Conservation (phyloP, 1,284 basidiomycete genomes). For the Irpex rosettiformis region DNA sequence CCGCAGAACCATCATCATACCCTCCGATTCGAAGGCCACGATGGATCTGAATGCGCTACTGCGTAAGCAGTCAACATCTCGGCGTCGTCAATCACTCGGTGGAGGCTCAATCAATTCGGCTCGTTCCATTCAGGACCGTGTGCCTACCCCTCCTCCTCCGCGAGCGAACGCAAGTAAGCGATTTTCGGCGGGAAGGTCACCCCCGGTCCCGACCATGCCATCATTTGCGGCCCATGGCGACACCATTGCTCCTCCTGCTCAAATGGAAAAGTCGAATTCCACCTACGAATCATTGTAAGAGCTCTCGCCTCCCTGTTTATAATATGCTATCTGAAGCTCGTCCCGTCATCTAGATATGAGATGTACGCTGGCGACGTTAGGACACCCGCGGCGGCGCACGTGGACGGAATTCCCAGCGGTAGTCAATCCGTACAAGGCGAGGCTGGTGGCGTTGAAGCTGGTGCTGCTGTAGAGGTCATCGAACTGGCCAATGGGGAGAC, state of each 20-base stretch:
- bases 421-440: slow-evolving; percentile 19
- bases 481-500: slow-evolving; percentile 81
- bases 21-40: slow-evolving; percentile 55
- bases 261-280: slow-evolving; percentile 59
- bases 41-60: slow-evolving; percentile 50
- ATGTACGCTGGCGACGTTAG: slow-evolving; percentile 67
- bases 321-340: slow-evolving; percentile 10
- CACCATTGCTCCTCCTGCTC: slow-evolving; percentile 36
- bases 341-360: slow-evolving; percentile 55
- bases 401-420: slow-evolving; percentile 20
- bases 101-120: slow-evolving; percentile 48
- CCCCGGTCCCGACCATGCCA: slow-evolving; percentile 69
- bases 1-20: slow-evolving; percentile 73
- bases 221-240: slow-evolving; percentile 47
- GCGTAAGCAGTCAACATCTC: slow-evolving; percentile 48
- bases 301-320: slow-evolving; percentile 2
- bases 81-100: slow-evolving; percentile 55
- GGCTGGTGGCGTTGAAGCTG: slow-evolving; percentile 41
- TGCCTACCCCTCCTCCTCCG: slow-evolving; percentile 79
- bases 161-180: slow-evolving; percentile 49
- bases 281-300: slow-evolving; percentile 75
- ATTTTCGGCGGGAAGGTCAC: slow-evolving; percentile 61
- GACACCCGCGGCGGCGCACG: slow-evolving; percentile 23
- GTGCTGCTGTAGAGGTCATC: slow-evolving; percentile 70
- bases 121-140: slow-evolving; percentile 74